Evolutionary conservation across 1,284 basidiomycete genomes (phyloP).

Genomic region (Moniliophthora roreri): DNA sequence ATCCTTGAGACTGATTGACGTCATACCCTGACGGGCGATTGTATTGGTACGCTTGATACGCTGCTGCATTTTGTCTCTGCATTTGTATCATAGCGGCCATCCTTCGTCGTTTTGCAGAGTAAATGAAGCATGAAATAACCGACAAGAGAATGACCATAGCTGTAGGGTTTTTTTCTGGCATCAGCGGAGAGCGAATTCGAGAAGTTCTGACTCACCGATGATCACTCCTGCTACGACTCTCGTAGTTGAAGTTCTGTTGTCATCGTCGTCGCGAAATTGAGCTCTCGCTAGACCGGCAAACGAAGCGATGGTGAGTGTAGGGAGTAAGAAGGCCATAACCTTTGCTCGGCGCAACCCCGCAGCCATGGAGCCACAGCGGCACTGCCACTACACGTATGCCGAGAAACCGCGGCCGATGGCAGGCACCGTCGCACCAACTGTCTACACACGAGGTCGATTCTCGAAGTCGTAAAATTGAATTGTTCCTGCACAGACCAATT

Average conservation of each 20-base stretch:
- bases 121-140: neutral
- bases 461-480: no score
- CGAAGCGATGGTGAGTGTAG: neutral
- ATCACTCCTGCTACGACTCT: conserved; percentile 1
- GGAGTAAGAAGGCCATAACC: neutral
- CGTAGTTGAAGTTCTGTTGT: no score
- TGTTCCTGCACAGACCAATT: no score
- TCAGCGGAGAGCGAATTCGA: no score
- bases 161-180: neutral
- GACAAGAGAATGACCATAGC: neutral
- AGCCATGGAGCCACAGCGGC: neutral
- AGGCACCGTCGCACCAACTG: no score
- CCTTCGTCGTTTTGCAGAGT: neutral
- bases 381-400: no score
- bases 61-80: neutral
- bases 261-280: neutral
- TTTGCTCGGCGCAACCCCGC: neutral
- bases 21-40: neutral
- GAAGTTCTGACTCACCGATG: neutral
- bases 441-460: no score
- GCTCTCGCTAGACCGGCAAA: neutral
- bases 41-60: neutral
- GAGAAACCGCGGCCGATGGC: no score
- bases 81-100: neutral
- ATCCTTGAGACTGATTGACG: neutral